A percentile compares a stretch with the other conserved stretches of the same genome.
Conservation (phyloP, 345 rosid genomes). For the Alliaria petiolata region DNA sequence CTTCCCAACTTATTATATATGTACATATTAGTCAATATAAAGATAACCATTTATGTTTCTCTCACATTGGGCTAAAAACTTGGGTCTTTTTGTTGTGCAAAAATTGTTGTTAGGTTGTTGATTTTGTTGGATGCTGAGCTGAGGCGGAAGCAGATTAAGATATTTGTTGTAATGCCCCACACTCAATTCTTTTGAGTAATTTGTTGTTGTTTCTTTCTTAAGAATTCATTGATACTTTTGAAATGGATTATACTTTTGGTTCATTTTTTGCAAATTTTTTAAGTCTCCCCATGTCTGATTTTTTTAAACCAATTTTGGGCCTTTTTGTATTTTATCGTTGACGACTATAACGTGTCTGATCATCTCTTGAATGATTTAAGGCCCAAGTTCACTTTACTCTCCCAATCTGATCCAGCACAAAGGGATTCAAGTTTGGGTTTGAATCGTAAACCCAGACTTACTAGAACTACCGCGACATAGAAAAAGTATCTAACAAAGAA, state of each 20-base stretch:
- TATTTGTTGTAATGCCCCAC: slow-evolving; percentile 17
- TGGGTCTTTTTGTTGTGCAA: slow-evolving; percentile 20
- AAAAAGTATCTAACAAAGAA: background rate
- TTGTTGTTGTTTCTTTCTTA: slow-evolving; percentile 11
- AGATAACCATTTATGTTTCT: no score
- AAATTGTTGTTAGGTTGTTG: slow-evolving; percentile 6
- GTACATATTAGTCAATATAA: no score
- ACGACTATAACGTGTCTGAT: background rate
- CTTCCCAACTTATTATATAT: no score
- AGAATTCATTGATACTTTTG: background rate
- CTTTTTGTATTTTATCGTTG: background rate
- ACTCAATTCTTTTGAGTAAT: slow-evolving; percentile 11
- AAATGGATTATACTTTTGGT: background rate
- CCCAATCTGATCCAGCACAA: background rate
- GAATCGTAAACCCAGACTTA: background rate
- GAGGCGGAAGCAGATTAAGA: background rate
- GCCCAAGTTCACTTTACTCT: background rate
- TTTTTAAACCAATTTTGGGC: no score
- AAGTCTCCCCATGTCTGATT: no score
- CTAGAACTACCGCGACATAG: background rate
- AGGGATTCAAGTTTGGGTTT: background rate
- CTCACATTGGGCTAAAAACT: no score
- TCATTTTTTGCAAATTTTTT: background rate
- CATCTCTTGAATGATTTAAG: background rate
- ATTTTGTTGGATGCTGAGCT: slow-evolving; percentile 4